These are phyloP conservation scores for Yamadazyma triangularis DNA, from an alignment of 1,139 yeast species.

Conservation along the genomic window DNA sequence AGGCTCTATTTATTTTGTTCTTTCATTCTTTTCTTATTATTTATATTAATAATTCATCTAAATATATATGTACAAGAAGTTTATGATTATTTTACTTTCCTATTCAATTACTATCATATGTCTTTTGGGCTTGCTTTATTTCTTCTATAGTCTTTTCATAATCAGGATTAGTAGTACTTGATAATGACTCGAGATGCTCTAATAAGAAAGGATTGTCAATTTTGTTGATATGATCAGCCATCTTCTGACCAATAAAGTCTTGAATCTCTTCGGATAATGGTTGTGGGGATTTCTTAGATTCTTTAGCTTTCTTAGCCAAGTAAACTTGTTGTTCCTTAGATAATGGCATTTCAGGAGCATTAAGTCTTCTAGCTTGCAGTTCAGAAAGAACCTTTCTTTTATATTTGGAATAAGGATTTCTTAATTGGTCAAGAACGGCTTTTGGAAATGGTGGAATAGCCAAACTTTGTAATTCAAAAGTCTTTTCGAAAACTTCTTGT, in stretches of 20 bases:
- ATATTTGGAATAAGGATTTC: constrained; percentile 65
- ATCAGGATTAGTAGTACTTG: constrained; percentile 26
- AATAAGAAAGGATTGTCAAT: constrained; percentile 35
- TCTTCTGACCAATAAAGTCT: constrained; percentile 65
- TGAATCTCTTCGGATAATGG: constrained; percentile 64
- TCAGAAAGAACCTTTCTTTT: constrained; percentile 55
- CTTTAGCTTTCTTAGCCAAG: constrained; percentile 45
- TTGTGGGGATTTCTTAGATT: constrained; percentile 24
- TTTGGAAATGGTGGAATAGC: constrained; percentile 66
- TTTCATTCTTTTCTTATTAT: not conserved
- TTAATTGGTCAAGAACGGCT: constrained; percentile 61
- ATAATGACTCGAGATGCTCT: constrained; percentile 39
- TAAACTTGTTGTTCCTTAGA: constrained; percentile 60
- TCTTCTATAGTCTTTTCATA: constrained; percentile 21
- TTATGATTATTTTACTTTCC: not conserved
- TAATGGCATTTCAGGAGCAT: constrained; percentile 76
- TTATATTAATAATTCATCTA: constrained; percentile 4
- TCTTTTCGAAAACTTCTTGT: constrained; percentile 62
- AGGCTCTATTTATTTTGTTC: not conserved
- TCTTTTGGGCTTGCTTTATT: constrained; percentile 3
- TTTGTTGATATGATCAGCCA: constrained; percentile 50
- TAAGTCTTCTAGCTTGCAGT: constrained; percentile 57
- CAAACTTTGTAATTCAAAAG: constrained; percentile 68
- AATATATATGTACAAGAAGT: too few species aligned
- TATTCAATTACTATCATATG: not conserved